phyloP scores from a whole-genome alignment of 108 stramenopile species.

The Schizochytrium sp. region DNA sequence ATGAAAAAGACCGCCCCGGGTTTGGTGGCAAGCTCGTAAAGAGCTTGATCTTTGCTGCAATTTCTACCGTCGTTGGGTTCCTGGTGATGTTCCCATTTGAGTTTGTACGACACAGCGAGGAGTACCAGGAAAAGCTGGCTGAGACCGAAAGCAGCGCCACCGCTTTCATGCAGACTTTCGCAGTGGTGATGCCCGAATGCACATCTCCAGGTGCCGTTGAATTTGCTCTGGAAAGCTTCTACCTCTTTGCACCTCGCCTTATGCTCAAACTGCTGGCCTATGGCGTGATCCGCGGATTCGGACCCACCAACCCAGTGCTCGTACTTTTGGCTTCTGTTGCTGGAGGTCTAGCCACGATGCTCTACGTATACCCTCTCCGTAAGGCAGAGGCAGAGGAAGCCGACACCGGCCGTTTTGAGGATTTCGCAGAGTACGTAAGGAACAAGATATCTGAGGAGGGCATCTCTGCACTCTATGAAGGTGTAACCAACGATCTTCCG shows the following conservation, averaged over 20 bases:
- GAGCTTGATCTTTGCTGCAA: neutral
- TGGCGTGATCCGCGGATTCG: conserved; percentile 37
- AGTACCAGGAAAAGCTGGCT: neutral
- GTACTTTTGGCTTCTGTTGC: neutral
- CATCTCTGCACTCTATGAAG: neutral
- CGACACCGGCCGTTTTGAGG: neutral
- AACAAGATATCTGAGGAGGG: neutral
- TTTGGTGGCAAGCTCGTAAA: conserved; percentile 40
- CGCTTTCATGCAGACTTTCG: neutral
- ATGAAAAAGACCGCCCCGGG: neutral
- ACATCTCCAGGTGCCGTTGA: neutral
- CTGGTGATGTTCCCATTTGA: conserved; percentile 19
- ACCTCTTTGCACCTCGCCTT: conserved; percentile 36
- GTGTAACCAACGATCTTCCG: conserved; percentile 18
- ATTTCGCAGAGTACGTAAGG: neutral
- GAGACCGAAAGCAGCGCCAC: neutral
- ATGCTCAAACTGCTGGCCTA: neutral
- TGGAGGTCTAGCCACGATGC: conserved; percentile 16
- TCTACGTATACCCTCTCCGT: conserved; percentile 33
- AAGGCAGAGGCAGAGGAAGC: neutral
- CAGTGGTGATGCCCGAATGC: neutral
- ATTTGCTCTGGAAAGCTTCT: conserved; percentile 11
- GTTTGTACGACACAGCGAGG: neutral
- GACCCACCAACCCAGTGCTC: neutral
- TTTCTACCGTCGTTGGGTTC: conserved; percentile 38